Evolutionary conservation across 1,284 basidiomycete species (phyloP).

Genomic region (Rhodotorula mucilaginosa): DNA sequence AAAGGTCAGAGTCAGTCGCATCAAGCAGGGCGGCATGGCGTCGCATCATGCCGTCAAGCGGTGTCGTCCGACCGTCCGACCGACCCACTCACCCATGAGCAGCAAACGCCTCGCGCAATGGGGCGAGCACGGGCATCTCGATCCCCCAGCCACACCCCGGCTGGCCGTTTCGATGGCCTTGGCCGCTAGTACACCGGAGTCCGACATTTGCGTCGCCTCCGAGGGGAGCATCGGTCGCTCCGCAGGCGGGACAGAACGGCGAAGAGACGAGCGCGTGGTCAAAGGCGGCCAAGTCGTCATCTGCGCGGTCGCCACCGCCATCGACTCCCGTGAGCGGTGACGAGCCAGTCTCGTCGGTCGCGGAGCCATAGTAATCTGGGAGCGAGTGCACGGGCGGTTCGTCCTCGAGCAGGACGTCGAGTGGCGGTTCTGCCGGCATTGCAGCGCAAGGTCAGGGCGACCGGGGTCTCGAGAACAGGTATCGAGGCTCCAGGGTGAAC

Average conservation of each 20-base stretch:
- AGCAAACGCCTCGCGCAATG: slow-evolving; percentile 3
- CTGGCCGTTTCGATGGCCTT: background rate
- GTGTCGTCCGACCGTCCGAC: background rate
- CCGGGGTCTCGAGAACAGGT: background rate
- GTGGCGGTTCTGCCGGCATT: slow-evolving; percentile 19
- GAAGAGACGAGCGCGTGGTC: background rate
- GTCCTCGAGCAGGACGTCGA: slow-evolving; percentile 16
- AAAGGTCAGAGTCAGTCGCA: background rate
- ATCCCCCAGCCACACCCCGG: slow-evolving; percentile 13
- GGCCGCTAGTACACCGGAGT: background rate
- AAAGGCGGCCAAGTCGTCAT: background rate
- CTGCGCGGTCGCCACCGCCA: too few species aligned
- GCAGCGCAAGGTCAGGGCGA: background rate
- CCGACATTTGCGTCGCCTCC: background rate
- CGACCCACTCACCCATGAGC: slow-evolving; percentile 4
- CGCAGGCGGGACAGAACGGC: slow-evolving; percentile 9
- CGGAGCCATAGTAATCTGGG: background rate
- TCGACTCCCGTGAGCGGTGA: too few species aligned
- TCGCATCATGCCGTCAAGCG: background rate
- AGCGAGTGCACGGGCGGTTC: slow-evolving; percentile 4
- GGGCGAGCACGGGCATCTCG: background rate
- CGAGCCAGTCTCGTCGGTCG: background rate
- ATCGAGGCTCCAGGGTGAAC: background rate
- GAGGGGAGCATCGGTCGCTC: background rate
- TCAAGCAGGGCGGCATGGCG: too few species aligned